Evolutionary conservation across 768 basidiomycete species (phyloP), one percentile per base, ranked within the genome.

Genomic region (Clathrus columnatus): DNA sequence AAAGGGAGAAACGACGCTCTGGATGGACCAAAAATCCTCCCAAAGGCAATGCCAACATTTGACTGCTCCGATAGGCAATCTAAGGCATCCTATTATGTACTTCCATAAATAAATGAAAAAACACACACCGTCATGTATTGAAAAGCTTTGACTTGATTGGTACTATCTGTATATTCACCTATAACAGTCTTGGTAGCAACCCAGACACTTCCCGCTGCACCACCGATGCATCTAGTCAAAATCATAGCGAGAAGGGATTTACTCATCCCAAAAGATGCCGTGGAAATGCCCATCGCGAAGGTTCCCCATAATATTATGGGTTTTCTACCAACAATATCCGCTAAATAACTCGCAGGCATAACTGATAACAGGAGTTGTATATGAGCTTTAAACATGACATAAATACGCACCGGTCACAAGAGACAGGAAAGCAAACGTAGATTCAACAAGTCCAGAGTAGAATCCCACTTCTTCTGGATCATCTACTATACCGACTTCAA

Each of bases 401-500:
- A 16, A 10, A 23, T n/a, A 48, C 54, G 18, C 23, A 55, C 57
- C 49, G 30, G 54, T 30, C 26, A 42, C 7, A 47, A 28, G 36
- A n/a, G 30, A 46, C 36, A 47, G 27, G 26, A 24, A 21, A 16
- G n/a, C n/a, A 47, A 43, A 55, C 24, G 47, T 36, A 23, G 43
- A 45, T 32, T 45, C 60, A 11, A 60, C 45, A 14, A 61, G 26
- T 28, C 59, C 60, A 5, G 60, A 61, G 46, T 61, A 61, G 43
- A 57, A 61, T 18, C 60, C 60, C 23, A 61, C 60, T 24, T 45
- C 27, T 45, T 61, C 60, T 16, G 60, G 60, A 48, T 61, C 60
- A 44, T 60, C 42, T 18, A 56, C 59, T 11, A 61, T 50, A 3
- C 54, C 59, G 27, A 56, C 50, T 42, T 61, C 60, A 8, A 61